Conservation (phyloP, 371 early-diverging fungal species). For the Haplosporangium sp. region DNA sequence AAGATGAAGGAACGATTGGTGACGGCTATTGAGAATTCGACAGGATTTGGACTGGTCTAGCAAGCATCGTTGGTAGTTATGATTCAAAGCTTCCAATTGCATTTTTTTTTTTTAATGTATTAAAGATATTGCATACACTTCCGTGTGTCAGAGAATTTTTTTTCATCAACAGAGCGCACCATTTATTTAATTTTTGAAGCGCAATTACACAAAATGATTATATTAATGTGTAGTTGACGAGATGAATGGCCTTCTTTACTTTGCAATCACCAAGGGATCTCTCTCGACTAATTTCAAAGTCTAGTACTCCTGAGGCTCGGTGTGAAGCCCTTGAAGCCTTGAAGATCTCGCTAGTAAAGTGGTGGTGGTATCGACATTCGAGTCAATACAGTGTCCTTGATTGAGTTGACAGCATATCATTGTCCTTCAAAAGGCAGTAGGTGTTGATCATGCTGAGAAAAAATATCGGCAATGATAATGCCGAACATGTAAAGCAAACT, state of each 20-base stretch:
- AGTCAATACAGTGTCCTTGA: constrained; percentile 99
- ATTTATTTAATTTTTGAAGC: neutral
- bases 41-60: constrained; percentile 94
- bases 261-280: constrained; percentile 99
- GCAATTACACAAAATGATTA: neutral
- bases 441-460: constrained; percentile 99
- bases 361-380: constrained; percentile 97
- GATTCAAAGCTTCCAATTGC: neutral
- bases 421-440: constrained; percentile 98
- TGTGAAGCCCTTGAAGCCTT: constrained; percentile 96
- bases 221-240: neutral
- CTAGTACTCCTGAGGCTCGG: constrained; percentile 99
- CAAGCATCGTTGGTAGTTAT: neutral
- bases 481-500: constrained; percentile 99
- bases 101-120: neutral
- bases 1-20: constrained; percentile 90
- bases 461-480: constrained; percentile 99
- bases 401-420: constrained; percentile 98
- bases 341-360: constrained; percentile 99
- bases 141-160: no score
- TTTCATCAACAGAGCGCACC: no score
- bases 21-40: constrained; percentile 95
- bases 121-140: no score
- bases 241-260: constrained; percentile 58
- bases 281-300: constrained; percentile 99